Conservation (phyloP, 1,139 yeast genomes). For the Candida frijolesensis region DNA sequence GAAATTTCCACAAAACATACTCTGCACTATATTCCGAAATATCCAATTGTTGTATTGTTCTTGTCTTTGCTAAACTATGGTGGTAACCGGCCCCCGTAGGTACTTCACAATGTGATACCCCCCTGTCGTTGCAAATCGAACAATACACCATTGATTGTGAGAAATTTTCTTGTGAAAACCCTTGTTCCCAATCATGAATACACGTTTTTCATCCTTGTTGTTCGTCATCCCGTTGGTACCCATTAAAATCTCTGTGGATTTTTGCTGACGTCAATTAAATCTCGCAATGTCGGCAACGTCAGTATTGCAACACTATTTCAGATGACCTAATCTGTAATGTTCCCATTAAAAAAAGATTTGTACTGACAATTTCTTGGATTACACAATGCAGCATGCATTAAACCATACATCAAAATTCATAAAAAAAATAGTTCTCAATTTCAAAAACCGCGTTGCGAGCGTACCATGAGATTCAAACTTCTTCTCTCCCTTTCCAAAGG, state of each 20-base stretch:
- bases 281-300: no score
- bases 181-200: no score
- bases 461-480: not conserved
- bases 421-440: not conserved
- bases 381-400: not conserved
- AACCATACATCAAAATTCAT: not conserved
- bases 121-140: no score
- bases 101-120: not conserved
- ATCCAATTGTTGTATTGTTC: not conserved
- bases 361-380: not conserved
- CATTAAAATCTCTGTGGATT: no score
- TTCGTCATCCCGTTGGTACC: no score
- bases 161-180: no score
- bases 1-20: not conserved
- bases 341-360: not conserved
- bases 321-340: no score
- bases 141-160: no score
- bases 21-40: not conserved
- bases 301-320: no score
- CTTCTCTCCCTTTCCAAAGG: not conserved
- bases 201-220: no score
- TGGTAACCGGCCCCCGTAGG: not conserved
- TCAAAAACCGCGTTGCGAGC: not conserved
- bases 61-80: not conserved
- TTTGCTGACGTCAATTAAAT: no score